These are phyloP conservation scores for Talaromyces sp. DNA, from an alignment of 2,329 filamentous ascomycete species.

Conservation along the genomic window DNA sequence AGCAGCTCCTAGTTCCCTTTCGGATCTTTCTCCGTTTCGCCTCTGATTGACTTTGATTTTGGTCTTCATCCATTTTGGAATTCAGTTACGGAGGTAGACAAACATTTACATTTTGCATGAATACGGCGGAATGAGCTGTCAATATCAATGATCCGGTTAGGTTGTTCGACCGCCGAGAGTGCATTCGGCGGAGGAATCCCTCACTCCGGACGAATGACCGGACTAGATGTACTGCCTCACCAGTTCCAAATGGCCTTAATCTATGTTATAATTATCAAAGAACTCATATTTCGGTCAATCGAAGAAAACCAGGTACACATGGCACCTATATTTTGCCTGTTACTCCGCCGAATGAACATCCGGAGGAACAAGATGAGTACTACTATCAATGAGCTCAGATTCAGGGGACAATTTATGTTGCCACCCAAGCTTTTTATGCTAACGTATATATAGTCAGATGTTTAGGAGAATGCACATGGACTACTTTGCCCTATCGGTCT, in stretches of 20 bases:
- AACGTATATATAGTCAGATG: neutral
- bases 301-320: neutral
- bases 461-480: neutral
- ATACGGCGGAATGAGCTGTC: neutral
- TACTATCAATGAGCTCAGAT: neutral
- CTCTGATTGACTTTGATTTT: neutral
- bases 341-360: neutral
- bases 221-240: neutral
- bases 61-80: neutral
- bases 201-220: neutral
- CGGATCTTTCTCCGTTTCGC: constrained; percentile 20
- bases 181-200: neutral
- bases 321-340: neutral
- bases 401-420: neutral
- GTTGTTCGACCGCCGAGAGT: neutral
- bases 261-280: neutral
- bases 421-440: neutral
- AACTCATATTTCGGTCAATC: neutral
- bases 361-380: neutral
- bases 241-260: neutral
- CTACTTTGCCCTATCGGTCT: neutral
- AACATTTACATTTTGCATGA: neutral
- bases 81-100: neutral
- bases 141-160: neutral
- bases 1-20: constrained; percentile 19